phyloP scores from a whole-genome alignment of 129 eudicot genomes.

The Flaveria bidentis region DNA sequence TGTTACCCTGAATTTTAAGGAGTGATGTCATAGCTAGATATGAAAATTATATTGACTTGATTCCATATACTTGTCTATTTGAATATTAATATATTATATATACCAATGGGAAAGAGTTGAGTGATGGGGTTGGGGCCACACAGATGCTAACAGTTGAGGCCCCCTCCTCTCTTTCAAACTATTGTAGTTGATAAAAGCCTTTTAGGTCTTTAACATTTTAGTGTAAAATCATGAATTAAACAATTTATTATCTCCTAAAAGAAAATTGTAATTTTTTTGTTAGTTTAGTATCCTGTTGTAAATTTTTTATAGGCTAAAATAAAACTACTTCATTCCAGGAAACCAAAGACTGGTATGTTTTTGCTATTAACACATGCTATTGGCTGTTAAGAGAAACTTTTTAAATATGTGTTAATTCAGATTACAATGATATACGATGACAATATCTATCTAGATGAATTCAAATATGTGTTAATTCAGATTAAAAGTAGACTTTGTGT shows the following conservation, averaged over 20 bases:
- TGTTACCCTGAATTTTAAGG: background rate
- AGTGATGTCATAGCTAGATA: background rate
- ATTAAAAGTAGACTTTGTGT: background rate
- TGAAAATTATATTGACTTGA: background rate
- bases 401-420: background rate
- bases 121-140: conserved; percentile 19
- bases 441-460: background rate
- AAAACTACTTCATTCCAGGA: background rate
- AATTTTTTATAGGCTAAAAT: background rate
- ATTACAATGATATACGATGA: too few relatives aligned
- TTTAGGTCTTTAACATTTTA: background rate
- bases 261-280: background rate
- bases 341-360: background rate
- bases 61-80: background rate
- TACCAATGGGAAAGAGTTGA: background rate
- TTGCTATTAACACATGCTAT: background rate
- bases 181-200: background rate
- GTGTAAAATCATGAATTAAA: background rate
- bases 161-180: background rate
- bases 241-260: background rate
- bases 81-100: background rate
- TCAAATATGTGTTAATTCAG: too few relatives aligned
- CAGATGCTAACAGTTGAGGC: conserved; percentile 9
- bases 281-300: background rate
- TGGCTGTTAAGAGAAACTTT: background rate